Evolutionary conservation across 495 filamentous ascomycete species (phyloP).

Genomic region (Penicillium dipodomyicola): DNA sequence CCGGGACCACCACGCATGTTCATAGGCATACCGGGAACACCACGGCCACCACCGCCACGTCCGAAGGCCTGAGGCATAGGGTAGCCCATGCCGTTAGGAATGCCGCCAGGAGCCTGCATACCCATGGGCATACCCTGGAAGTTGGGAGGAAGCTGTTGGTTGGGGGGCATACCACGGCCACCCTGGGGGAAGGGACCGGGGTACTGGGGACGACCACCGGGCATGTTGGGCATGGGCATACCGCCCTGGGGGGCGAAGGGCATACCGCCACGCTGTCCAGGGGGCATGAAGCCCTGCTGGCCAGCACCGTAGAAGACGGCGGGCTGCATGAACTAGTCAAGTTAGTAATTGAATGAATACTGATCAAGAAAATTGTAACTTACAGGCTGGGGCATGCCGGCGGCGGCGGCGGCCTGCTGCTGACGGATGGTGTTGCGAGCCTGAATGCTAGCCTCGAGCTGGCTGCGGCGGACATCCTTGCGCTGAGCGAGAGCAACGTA

Average conservation of each 20-base stretch:
- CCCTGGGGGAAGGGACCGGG: conserved; percentile 77
- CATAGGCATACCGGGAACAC: conserved; percentile 72
- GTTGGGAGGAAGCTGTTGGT: conserved; percentile 76
- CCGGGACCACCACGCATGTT: conserved; percentile 70
- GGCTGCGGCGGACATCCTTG: conserved; percentile 98
- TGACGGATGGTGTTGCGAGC: conserved; percentile 96
- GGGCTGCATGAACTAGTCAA: conserved; percentile 63
- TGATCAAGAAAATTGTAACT: background rate
- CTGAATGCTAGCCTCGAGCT: conserved; percentile 98
- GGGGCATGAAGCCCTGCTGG: conserved; percentile 79
- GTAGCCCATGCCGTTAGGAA: conserved; percentile 55
- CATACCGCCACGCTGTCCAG: conserved; percentile 71
- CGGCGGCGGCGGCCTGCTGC: conserved; percentile 93
- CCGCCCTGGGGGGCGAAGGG: conserved; percentile 79
- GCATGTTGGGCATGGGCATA: conserved; percentile 78
- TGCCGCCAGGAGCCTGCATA: conserved; percentile 61
- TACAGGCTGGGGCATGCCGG: conserved; percentile 78
- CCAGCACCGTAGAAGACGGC: conserved; percentile 85
- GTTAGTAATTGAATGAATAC: background rate
- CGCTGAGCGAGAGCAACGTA: conserved; percentile 98
- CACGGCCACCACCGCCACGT: conserved; percentile 71
- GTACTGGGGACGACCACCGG: conserved; percentile 80
- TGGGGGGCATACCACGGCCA: conserved; percentile 73
- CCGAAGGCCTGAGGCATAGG: conserved; percentile 57
- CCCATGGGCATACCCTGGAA: conserved; percentile 79